A percentile compares a stretch with the other conserved stretches of the same genome.
Conservation (phyloP, 371 early-diverging fungal genomes). For the Mortierella sp. region DNA sequence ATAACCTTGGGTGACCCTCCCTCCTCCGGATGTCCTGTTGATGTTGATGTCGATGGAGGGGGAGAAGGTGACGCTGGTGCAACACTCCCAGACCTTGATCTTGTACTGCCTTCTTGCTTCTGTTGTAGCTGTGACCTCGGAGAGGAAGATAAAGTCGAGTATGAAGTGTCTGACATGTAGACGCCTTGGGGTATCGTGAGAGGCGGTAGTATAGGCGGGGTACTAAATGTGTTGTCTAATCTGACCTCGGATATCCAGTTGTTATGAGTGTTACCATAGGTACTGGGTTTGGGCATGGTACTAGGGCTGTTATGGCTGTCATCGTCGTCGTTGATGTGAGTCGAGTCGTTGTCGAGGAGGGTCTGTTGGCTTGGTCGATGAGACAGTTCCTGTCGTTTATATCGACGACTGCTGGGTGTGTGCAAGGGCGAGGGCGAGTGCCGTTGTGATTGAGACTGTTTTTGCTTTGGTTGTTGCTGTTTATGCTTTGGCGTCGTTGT, state of each 20-base stretch:
- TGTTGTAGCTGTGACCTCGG: neutral
- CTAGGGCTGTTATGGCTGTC: neutral
- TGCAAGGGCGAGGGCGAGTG: neutral
- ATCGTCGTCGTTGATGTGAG: neutral
- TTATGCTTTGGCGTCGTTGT: neutral
- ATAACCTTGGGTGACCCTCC: conserved; percentile 7
- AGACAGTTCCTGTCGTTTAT: neutral
- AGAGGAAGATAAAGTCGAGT: neutral
- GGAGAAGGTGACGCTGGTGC: neutral
- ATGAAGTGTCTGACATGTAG: neutral
- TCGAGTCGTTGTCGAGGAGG: neutral
- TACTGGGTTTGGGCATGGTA: neutral
- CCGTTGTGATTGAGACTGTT: neutral
- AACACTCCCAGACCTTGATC: neutral
- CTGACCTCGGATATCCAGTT: too few relatives aligned
- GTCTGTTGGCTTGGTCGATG: neutral
- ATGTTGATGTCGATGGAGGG: neutral
- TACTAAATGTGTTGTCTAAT: neutral
- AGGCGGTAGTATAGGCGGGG: neutral
- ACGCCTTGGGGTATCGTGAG: neutral
- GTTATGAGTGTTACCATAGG: neutral
- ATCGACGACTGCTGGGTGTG: neutral
- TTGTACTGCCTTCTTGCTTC: neutral
- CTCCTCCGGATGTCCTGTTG: neutral
- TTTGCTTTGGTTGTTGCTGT: neutral